A percentile compares a stretch with the other conserved stretches of the same genome.
Conservation (phyloP, 2,329 filamentous ascomycete genomes). For the Rutstroemia sydowiana region DNA sequence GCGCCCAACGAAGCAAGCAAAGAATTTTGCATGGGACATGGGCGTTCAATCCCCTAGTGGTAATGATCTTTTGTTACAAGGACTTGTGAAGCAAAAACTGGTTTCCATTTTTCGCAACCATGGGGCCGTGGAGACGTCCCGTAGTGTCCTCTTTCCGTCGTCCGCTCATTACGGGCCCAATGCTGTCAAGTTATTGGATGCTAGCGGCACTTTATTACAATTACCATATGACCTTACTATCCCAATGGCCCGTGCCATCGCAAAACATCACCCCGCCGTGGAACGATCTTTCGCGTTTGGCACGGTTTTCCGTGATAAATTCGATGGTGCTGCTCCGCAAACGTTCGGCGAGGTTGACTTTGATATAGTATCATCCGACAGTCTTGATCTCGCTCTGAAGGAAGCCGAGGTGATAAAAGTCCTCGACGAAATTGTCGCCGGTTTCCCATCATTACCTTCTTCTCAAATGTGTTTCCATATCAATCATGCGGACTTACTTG, state of each 20-base stretch:
- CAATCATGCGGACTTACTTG: conserved; percentile 79
- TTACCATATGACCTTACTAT: conserved; percentile 91
- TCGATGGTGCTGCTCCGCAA: conserved; percentile 71
- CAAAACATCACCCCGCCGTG: conserved; percentile 59
- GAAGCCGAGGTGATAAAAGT: conserved; percentile 94
- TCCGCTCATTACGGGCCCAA: conserved; percentile 70
- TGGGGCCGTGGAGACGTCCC: conserved; percentile 74
- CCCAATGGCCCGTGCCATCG: conserved; percentile 77
- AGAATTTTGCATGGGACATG: conserved; percentile 75
- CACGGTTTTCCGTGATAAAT: conserved; percentile 73
- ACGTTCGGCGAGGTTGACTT: conserved; percentile 90
- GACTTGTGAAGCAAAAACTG: conserved; percentile 66
- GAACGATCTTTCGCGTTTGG: conserved; percentile 83
- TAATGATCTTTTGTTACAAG: conserved; percentile 60
- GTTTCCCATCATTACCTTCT: conserved; percentile 67
- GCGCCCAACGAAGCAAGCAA: conserved; percentile 62
- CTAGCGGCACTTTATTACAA: conserved; percentile 80
- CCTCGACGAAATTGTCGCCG: conserved; percentile 77
- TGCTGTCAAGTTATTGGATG: conserved; percentile 73
- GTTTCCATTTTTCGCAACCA: conserved; percentile 78
- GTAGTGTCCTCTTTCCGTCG: conserved; percentile 71
- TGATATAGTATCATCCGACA: conserved; percentile 82
- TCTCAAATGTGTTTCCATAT: conserved; percentile 81
- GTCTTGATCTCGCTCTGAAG: conserved; percentile 75
- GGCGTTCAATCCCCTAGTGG: conserved; percentile 46